Base-by-base conservation (phyloP, 805 yeast species). In the Komagataella phaffii region DNA sequence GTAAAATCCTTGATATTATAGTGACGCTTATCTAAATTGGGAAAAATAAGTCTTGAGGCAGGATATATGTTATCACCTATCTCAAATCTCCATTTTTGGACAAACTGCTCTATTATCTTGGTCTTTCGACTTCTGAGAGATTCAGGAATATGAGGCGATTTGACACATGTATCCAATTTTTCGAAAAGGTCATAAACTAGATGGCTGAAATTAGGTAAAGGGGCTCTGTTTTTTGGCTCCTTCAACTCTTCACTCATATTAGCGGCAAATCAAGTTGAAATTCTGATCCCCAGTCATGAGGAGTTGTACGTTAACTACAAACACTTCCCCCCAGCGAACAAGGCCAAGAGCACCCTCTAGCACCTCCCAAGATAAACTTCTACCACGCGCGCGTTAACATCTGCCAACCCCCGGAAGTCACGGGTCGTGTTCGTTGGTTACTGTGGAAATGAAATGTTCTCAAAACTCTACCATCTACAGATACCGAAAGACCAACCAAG, bases 61-160 rank as follows among this genome's bases (percentile, higher is more conserved):
- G 91, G 90, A 57, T 74, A 81, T 3, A 89, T 72, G 62, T 89
- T 75, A 17, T 71, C 64, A 0, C 88, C 88, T 0, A 82, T 81
- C 1, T 71, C 64, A 14, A 56, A 57, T 44, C 80, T 64, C 84
- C 85, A 83, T 44, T 69, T 61, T 3, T 61, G 59, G 30, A 80
- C 66, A 58, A 80, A 83, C 7, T 57, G 53, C 36, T 62, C 59
- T 6, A 69, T 54, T 2, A 62, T 55, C 21, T 58, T 54, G 45
- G 47, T 43, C 51, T 53, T 48, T 46, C 53, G 43, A 49, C 50
- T 52, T 57, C 51, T 50, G 45, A 24, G 57, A 50, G 49, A 52
- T 43, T 51, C 49, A 47, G 43, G 56, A 44, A 23, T 54, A 24
- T 23, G 48, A 47, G 55, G 58, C 44, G 60, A 65, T 45, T 58